Evolutionary conservation across 1,284 basidiomycete species (phyloP), one percentile per base, ranked within the genome.

Genomic region (Meira nashicola): DNA sequence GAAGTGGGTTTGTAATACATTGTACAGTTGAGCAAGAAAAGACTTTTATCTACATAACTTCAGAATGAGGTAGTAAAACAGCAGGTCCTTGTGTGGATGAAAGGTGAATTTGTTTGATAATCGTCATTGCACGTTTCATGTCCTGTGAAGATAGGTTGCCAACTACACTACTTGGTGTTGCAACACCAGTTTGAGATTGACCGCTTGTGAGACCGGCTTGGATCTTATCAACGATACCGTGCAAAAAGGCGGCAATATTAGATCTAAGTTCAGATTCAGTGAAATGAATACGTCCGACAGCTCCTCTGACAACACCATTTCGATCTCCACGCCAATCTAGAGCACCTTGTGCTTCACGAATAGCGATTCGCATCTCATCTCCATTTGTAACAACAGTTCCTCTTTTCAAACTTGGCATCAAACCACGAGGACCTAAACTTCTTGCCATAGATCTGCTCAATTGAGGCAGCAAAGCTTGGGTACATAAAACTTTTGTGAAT

Each of bases 251-350:
- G 23, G 85, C 85, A 62, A 90, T 82, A 74, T 96, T 96, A 67
- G 83, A 86, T 55, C 86, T 83, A 41, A 94, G 85, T 57, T 92
- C 88, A 21, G 86, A 83, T 5, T 86, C 74, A 2, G 88, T 83
- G 76, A 90, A 94, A 61, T 54, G 59, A 49, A 70, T 61, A 37
- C 62, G 74, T 79, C 66, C 64, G 86, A 89, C 78, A 84, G 74
- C 73, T 84, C 88, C 84, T 51, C 89, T 85, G 58, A 96, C 90
- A 25, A 87, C 87, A 14, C 93, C 93, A 37, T 84, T 80, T 76
- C 89, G 88, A 80, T 97, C 92, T 11, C 90, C 89, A 78, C 87
- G 89, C 92, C 93, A 98, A 77, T 96, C 92, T 58, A 88, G 86
- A 11, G 87, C 87, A 11, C 89, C 90, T 56, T 86, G 85, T 28